Evolutionary conservation across 75 land plant species (phyloP), one percentile per base, ranked within the genome.

Genomic region (Sequoiadendron giganteum): DNA sequence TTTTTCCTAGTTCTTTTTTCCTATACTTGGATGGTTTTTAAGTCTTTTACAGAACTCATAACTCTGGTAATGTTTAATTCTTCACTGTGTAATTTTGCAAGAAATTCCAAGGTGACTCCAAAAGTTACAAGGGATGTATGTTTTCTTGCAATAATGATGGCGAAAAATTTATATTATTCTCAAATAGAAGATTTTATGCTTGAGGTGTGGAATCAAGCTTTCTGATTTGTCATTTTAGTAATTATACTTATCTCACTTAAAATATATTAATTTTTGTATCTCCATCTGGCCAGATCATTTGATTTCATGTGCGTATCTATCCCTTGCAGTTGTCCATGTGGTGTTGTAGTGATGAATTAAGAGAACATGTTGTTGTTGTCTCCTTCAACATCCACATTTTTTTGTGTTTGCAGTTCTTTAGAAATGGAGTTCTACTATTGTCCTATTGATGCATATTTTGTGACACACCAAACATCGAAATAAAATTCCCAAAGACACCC

Each of bases 121-220:
- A 98, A 97, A 87, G 99, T 97, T 38, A 97, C 99, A 70, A 94
- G 98, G 87, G 99, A 97, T 88, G 99, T 97, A 1, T 97, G 99
- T 88, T 91, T 97, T 85, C 88, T 97, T 87, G 99, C 99, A 88
- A 92, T 95, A 90, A 92, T 96, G 95, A 97, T 96, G 95, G 98
- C 98, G 78, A 92, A 95, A 72, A 96, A 95, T 82, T 78, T 97
- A 83, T 96, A 97, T 88, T 95, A 89, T 76, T 95, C 99, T 32
- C 96, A 96, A 86, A 97, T 96, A 38, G 99, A 97, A 89, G 96
- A 97, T 78, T 92, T 97, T 30, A 97, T 97, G 98, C 96, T 97
- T 92, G 99, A 97, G 98, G 99, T 96, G 85, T 13, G 38, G 6
- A 78, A 38, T 40, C 13, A 82, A 58, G 43, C 80, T 16, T 65